Evolutionary conservation across 2,329 filamentous ascomycete species (phyloP).

Genomic region (Sporothrix luriei): DNA sequence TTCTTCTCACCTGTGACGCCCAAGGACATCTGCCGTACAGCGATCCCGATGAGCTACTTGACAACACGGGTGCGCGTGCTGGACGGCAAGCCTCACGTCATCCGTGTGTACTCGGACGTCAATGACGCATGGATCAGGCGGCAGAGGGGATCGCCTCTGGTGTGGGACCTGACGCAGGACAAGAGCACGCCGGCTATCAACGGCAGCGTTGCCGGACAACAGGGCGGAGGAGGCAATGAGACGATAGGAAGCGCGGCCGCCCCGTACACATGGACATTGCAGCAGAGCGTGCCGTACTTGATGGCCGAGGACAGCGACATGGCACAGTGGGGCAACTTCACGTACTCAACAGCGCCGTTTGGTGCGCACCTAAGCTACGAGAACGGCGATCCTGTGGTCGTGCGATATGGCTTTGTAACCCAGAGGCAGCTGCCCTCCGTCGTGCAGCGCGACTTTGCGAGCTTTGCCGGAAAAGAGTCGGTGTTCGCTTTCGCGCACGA

Average conservation of each 20-base stretch:
- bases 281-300: slow-evolving; percentile 29
- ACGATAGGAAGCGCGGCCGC: background rate
- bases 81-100: slow-evolving; percentile 47
- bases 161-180: slow-evolving; percentile 61
- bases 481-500: slow-evolving; percentile 77
- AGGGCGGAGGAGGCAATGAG: slow-evolving; percentile 9
- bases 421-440: slow-evolving; percentile 65
- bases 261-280: slow-evolving; percentile 33
- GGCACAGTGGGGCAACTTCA: slow-evolving; percentile 51
- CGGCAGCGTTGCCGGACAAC: slow-evolving; percentile 3
- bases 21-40: slow-evolving; percentile 72
- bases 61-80: slow-evolving; percentile 66
- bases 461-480: slow-evolving; percentile 75
- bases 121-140: slow-evolving; percentile 76
- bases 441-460: slow-evolving; percentile 67
- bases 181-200: slow-evolving; percentile 48
- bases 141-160: slow-evolving; percentile 65
- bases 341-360: slow-evolving; percentile 34
- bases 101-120: slow-evolving; percentile 65
- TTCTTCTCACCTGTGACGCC: slow-evolving; percentile 74
- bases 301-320: slow-evolving; percentile 48
- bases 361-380: slow-evolving; percentile 46
- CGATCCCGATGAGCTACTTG: slow-evolving; percentile 76
- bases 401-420: slow-evolving; percentile 67
- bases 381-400: slow-evolving; percentile 63